Conservation (phyloP, 768 basidiomycete species). For the Tricholoma hemisulphureum region DNA sequence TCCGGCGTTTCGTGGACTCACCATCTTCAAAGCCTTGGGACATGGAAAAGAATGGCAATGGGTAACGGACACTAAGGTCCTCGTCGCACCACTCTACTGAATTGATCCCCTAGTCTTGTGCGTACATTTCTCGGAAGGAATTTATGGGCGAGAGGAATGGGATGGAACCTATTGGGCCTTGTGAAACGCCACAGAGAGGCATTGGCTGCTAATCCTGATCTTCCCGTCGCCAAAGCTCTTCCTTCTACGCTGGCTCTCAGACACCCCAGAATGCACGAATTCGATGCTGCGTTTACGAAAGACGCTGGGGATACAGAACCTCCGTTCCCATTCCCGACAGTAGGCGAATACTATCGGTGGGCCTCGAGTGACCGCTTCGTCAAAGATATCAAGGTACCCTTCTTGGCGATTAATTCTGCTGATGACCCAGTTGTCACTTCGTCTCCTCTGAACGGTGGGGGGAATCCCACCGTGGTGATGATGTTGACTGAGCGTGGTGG, state of each 20-base stretch:
- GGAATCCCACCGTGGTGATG: conserved; percentile 44
- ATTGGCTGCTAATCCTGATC: conserved; percentile 41
- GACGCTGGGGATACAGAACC: conserved; percentile 47
- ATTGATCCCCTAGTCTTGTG: conserved; percentile 36
- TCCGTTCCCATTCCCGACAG: conserved; percentile 27
- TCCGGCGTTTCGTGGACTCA: conserved; percentile 3
- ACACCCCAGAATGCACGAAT: conserved; percentile 38
- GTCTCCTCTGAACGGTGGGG: conserved; percentile 41
- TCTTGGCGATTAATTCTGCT: conserved; percentile 55
- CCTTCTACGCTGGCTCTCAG: conserved; percentile 35
- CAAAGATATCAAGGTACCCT: conserved; percentile 51
- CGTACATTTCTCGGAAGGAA: conserved; percentile 42
- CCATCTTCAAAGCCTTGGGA: conserved; percentile 32
- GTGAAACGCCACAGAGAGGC: conserved; percentile 38
- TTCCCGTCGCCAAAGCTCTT: conserved; percentile 35
- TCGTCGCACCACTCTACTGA: not conserved
- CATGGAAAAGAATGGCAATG: conserved; percentile 31
- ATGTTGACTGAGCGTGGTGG: conserved; percentile 53
- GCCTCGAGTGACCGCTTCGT: conserved; percentile 50
- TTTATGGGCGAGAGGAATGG: conserved; percentile 63
- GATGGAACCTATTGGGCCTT: conserved; percentile 50
- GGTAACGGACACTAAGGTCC: conserved; percentile 26
- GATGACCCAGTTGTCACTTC: conserved; percentile 60
- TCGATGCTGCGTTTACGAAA: conserved; percentile 50
- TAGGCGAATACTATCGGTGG: conserved; percentile 29